These are phyloP conservation scores for Naganishia sp. DNA, from an alignment of 1,284 basidiomycete species.

Conservation along the genomic window DNA sequence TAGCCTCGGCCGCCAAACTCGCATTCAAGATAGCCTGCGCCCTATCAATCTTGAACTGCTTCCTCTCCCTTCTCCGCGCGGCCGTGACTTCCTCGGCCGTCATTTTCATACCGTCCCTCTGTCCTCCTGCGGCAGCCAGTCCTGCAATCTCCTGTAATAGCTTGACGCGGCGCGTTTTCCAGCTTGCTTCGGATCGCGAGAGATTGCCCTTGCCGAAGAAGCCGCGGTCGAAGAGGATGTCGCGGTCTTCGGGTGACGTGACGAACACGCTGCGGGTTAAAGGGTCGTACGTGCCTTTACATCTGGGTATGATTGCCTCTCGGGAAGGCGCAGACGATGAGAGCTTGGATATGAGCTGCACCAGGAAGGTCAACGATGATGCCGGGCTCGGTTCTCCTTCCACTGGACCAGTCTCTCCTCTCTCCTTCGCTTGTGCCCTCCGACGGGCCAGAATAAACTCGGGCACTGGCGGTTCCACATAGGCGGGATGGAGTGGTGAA, in stretches of 20 bases:
- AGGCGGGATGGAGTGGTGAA: conserved; percentile 40
- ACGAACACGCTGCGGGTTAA: conserved; percentile 80
- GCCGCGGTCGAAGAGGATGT: conserved; percentile 79
- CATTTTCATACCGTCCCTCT: conserved; percentile 39
- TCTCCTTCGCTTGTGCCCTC: conserved; percentile 14
- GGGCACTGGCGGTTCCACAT: conserved; percentile 23
- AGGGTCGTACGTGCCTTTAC: conserved; percentile 66
- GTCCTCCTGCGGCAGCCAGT: conserved; percentile 2
- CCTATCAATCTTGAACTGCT: conserved; percentile 87
- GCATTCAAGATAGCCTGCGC: conserved; percentile 53
- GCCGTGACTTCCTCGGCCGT: conserved; percentile 77
- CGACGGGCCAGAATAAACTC: conserved; percentile 19
- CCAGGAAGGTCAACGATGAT: conserved; percentile 11
- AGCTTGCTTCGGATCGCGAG: conserved; percentile 90
- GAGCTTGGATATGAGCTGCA: conserved; percentile 16
- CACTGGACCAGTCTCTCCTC: conserved; percentile 9
- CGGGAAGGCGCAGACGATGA: conserved; percentile 21
- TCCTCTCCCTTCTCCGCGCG: conserved; percentile 76
- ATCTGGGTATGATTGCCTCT: conserved; percentile 36
- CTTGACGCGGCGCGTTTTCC: conserved; percentile 75
- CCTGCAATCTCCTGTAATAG: conserved; percentile 53
- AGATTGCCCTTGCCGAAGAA: conserved; percentile 97
- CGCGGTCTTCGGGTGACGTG: conserved; percentile 62
- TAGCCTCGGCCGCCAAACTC: conserved; percentile 52
- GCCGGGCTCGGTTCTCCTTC: conserved; percentile 2